Conservation (phyloP, 331 rosid species). For the Cydonia oblonga region DNA sequence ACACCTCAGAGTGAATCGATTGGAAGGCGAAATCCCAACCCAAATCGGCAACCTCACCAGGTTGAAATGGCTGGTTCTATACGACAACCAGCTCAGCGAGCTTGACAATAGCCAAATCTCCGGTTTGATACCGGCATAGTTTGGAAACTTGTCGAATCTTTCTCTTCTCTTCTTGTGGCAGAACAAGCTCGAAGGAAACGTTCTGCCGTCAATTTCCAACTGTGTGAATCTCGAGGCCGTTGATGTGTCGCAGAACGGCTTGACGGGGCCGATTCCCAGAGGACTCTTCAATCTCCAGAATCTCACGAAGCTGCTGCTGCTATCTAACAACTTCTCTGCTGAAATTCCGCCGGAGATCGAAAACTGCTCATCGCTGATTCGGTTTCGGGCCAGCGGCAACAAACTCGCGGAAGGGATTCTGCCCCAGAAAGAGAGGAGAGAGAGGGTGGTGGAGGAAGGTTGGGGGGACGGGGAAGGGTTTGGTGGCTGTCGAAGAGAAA, state of each 20-base stretch:
- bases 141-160: constrained; percentile 58
- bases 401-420: constrained; percentile 57
- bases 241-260: constrained; percentile 67
- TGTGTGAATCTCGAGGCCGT: constrained; percentile 60
- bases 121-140: constrained; percentile 64
- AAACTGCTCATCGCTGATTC: constrained; percentile 76
- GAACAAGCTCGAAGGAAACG: constrained; percentile 64
- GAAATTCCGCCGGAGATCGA: constrained; percentile 53
- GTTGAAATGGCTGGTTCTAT: constrained; percentile 40
- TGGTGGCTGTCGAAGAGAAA: no score
- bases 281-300: constrained; percentile 62
- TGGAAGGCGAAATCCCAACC: constrained; percentile 56
- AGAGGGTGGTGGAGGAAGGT: no score
- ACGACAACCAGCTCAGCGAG: constrained; percentile 69
- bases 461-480: no score
- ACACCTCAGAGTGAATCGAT: constrained; percentile 50
- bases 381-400: constrained; percentile 63
- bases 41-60: constrained; percentile 57
- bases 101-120: constrained; percentile 63
- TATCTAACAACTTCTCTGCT: constrained; percentile 67
- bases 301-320: constrained; percentile 63
- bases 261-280: constrained; percentile 64
- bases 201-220: constrained; percentile 62
- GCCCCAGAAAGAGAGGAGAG: constrained; percentile 10
- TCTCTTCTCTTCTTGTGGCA: constrained; percentile 68